phyloP scores from a whole-genome alignment of 2,329 filamentous ascomycete genomes.

The Fusarium oxysporum region DNA sequence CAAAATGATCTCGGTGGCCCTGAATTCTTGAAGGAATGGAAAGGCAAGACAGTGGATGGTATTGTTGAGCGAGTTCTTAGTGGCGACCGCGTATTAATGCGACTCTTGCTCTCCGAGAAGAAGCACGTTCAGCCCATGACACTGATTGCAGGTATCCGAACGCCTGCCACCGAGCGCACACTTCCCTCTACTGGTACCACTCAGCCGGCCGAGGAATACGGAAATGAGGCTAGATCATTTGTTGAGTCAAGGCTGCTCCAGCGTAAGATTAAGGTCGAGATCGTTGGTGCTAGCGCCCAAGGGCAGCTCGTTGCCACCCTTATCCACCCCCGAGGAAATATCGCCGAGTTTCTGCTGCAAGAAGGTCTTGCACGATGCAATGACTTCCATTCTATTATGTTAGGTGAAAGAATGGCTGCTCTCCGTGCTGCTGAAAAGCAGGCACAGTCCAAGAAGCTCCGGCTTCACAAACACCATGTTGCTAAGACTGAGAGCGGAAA shows the following conservation, averaged over 20 bases:
- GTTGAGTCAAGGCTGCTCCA: constrained; percentile 89
- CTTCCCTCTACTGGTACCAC: constrained; percentile 82
- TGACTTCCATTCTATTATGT: constrained; percentile 93
- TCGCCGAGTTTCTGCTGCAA: constrained; percentile 89
- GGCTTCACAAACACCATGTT: constrained; percentile 85
- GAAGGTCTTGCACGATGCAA: constrained; percentile 92
- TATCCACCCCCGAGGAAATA: constrained; percentile 90
- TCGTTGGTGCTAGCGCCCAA: constrained; percentile 89
- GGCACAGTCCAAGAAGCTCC: constrained; percentile 80
- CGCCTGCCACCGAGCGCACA: constrained; percentile 88
- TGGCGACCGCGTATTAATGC: constrained; percentile 88
- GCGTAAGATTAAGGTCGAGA: constrained; percentile 82
- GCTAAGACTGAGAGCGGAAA: constrained; percentile 75
- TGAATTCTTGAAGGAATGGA: constrained; percentile 84
- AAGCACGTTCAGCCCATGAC: constrained; percentile 92
- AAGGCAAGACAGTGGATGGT: constrained; percentile 85
- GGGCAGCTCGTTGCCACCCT: constrained; percentile 90
- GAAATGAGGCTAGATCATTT: constrained; percentile 88
- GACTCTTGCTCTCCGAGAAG: constrained; percentile 81
- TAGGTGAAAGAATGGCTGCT: constrained; percentile 87
- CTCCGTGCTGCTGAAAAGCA: constrained; percentile 88
- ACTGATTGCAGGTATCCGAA: constrained; percentile 87
- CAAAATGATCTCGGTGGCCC: constrained; percentile 84
- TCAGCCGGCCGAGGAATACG: constrained; percentile 87
- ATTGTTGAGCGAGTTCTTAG: constrained; percentile 92